Percentiles rank a stretch among this genome's conserved stretches.
phyloP scores from a whole-genome alignment of 805 yeast species.

The Candida germanica region DNA sequence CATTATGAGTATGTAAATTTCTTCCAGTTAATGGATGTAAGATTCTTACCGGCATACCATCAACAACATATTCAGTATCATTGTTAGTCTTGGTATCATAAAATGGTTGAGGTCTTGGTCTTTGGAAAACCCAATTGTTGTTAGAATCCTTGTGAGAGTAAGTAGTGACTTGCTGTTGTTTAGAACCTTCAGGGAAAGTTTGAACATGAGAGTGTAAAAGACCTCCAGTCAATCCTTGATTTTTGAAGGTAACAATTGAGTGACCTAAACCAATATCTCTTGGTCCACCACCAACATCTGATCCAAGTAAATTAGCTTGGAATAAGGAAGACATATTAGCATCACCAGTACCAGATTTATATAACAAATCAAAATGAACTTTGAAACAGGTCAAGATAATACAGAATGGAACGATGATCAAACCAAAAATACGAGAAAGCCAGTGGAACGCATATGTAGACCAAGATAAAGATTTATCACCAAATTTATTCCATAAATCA shows the following conservation, averaged over 20 bases:
- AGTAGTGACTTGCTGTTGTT: constrained; percentile 47
- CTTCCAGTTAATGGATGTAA: constrained; percentile 59
- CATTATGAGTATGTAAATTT: constrained; percentile 69
- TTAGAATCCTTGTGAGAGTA: constrained; percentile 46
- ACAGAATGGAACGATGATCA: constrained; percentile 59
- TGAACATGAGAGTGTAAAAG: constrained; percentile 47
- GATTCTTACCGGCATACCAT: constrained; percentile 62
- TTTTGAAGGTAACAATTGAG: constrained; percentile 38
- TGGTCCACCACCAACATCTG: constrained; percentile 62
- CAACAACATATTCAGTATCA: constrained; percentile 40
- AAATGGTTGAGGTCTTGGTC: constrained; percentile 38
- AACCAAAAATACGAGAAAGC: constrained; percentile 60
- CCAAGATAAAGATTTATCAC: constrained; percentile 57
- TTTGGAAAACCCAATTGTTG: constrained; percentile 48
- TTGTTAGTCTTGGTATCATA: constrained; percentile 30
- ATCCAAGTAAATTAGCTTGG: constrained; percentile 72
- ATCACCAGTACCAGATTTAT: constrained; percentile 79
- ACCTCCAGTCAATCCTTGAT: constrained; percentile 44
- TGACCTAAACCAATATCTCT: constrained; percentile 61
- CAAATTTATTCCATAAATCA: constrained; percentile 83
- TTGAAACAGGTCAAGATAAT: constrained; percentile 69
- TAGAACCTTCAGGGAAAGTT: constrained; percentile 45
- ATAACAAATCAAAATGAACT: constrained; percentile 69
- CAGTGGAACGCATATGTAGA: constrained; percentile 56
- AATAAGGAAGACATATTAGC: constrained; percentile 75